Percentiles rank a stretch among this genome's conserved stretches.
Evolutionary conservation across 2,329 filamentous ascomycete genomes (phyloP).

Genomic region (Colletotrichum liriopes): DNA sequence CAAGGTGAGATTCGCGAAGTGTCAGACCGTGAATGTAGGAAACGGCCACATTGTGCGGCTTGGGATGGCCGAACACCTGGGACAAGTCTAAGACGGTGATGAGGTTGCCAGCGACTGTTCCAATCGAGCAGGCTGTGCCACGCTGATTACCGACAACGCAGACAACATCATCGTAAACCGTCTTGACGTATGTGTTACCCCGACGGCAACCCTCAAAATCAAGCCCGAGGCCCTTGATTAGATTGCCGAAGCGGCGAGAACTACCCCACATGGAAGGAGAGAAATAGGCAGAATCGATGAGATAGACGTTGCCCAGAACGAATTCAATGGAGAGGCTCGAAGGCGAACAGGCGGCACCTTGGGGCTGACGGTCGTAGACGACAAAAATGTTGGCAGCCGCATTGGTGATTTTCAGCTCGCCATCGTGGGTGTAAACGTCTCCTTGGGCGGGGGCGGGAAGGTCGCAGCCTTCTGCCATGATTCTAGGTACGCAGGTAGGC

Average conservation of each 20-base stretch:
- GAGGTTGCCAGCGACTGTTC: constrained; percentile 25
- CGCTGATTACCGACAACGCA: constrained; percentile 13
- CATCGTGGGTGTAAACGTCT: constrained; percentile 18
- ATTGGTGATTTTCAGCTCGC: constrained; percentile 19
- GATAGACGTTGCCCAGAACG: constrained; percentile 33
- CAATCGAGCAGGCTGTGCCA: constrained; percentile 16
- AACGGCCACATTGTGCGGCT: constrained; percentile 2
- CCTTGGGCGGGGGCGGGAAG: constrained; percentile 21
- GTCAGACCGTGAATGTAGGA: constrained; percentile 1
- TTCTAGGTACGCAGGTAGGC: no score
- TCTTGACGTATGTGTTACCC: constrained; percentile 14
- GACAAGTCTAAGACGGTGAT: constrained; percentile 10
- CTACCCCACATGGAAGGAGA: not conserved
- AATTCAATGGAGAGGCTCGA: constrained; percentile 26
- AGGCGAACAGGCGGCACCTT: not conserved
- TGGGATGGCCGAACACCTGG: not conserved
- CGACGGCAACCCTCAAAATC: constrained; percentile 5
- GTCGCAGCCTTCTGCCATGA: not conserved
- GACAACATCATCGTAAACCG: constrained; percentile 31
- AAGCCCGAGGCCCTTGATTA: constrained; percentile 32
- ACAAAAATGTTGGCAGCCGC: constrained; percentile 30
- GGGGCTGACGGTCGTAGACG: constrained; percentile 2
- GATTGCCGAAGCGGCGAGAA: constrained; percentile 1
- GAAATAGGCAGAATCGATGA: constrained; percentile 21
- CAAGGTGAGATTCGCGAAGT: not conserved